phyloP scores from a whole-genome alignment of 495 filamentous ascomycete species.

The Hyaloscypha variabilis region DNA sequence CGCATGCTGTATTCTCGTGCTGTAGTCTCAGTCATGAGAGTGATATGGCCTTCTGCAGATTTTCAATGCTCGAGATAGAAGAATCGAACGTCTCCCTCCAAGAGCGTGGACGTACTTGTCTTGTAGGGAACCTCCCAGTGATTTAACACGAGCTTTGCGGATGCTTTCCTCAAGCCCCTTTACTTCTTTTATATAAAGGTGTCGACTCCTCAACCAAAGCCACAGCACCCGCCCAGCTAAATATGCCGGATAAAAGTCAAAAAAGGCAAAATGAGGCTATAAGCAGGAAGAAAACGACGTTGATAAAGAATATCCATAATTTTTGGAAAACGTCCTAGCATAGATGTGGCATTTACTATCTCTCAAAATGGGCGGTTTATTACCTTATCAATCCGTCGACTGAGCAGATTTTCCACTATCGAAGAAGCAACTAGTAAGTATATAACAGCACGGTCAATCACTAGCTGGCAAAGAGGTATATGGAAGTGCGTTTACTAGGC shows the following conservation, averaged over 20 bases:
- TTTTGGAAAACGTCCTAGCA: conserved; percentile 4
- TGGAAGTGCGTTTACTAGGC: no score
- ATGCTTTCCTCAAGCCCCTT: background rate
- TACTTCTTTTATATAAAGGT: background rate
- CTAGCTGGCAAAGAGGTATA: no score
- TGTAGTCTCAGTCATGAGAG: background rate
- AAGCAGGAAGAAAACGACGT: conserved; percentile 4
- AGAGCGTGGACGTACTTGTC: background rate
- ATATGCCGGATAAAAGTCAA: conserved; percentile 1
- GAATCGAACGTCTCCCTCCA: background rate
- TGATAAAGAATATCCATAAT: conserved; percentile 3
- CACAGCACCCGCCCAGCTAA: background rate
- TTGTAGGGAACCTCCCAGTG: conserved; percentile 3
- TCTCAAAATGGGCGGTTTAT: background rate
- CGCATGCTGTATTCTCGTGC: no score
- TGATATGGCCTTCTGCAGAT: conserved; percentile 3
- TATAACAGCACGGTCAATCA: no score
- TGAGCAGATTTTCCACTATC: background rate
- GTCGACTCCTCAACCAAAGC: background rate
- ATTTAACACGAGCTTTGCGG: background rate
- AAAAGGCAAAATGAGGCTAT: conserved; percentile 9
- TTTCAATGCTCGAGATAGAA: no score
- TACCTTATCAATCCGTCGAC: background rate
- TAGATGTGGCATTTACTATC: conserved; percentile 1
- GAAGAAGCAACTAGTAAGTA: no score